Evolutionary conservation across 441 rosid species (phyloP), one percentile per base, ranked within the genome.

Genomic region (Omphalea diandra): DNA sequence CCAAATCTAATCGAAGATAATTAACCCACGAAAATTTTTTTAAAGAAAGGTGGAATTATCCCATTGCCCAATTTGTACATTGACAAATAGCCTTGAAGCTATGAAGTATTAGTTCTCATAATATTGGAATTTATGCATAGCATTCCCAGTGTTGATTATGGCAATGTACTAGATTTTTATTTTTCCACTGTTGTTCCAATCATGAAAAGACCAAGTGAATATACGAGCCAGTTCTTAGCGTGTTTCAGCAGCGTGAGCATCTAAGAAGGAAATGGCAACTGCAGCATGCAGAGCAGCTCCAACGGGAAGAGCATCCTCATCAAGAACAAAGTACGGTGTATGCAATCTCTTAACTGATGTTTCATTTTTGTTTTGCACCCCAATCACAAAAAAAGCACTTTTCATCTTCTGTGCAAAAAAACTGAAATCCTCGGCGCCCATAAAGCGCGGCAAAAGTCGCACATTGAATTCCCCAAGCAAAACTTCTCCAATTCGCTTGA

Each of bases 281-380:
- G 77, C 77, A 27, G 77, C 73, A 49, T 74, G 77, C 2, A 74
- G 50, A 33, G 77, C 78, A 36, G 78, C 74, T 31, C 78, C 78
- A 70, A 75, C 32, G 8, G 78, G 70, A 49, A 75, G 78, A 22
- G 22, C 74, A 31, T 70, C 74, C 46, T 75, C 78, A 52, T 75
- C 67, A 2, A 75, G 44, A 7, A 65, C 38, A 52, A 58, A 75
- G 22, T 58, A 9, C 0, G 77, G 73, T 18, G 73, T 54, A 69
- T 74, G 77, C 65, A 69, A 29, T 35, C 70, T 29, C 31, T 35
- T 36, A 18, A 62, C 26, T 38, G 74, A 36, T 22, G 53, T 40
- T 38, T 22, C 47, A n/a, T 31, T 47, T 7, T 70, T 32, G 17
- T 69, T 69, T 12, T 65, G 36, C 49, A 63, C 65, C 10, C 71